These are phyloP conservation scores for Calocera viscosa DNA, from an alignment of 768 basidiomycete genomes.

Conservation along the genomic window DNA sequence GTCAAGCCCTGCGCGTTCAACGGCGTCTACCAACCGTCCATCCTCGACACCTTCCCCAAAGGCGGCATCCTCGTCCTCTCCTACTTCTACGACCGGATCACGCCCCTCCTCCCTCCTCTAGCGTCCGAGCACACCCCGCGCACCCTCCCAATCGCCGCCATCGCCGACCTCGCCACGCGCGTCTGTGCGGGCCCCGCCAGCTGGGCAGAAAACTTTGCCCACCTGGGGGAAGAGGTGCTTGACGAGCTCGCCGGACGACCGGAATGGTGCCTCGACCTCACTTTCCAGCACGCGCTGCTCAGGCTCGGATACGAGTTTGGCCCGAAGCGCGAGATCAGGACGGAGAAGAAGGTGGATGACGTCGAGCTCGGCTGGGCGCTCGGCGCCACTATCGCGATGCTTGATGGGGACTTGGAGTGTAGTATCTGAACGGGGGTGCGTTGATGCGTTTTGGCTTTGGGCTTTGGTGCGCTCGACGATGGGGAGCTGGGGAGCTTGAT, in stretches of 20 bases:
- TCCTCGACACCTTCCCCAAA: constrained; percentile 73
- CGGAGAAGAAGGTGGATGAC: constrained; percentile 77
- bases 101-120: constrained; percentile 48
- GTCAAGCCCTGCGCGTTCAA: constrained; percentile 92
- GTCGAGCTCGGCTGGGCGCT: constrained; percentile 91
- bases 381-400: constrained; percentile 74
- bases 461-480: no score
- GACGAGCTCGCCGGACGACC: constrained; percentile 68
- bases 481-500: no score
- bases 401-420: constrained; percentile 31
- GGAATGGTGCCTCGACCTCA: constrained; percentile 92
- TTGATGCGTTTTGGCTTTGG: neutral
- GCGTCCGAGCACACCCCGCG: constrained; percentile 13
- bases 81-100: constrained; percentile 93
- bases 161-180: constrained; percentile 49
- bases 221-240: constrained; percentile 36
- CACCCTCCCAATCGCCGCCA: constrained; percentile 40
- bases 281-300: constrained; percentile 84
- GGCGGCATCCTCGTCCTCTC: constrained; percentile 86
- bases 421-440: neutral
- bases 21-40: constrained; percentile 91
- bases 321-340: constrained; percentile 58
- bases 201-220: constrained; percentile 42
- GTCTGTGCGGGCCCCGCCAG: constrained; percentile 58
- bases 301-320: constrained; percentile 82